Conservation (phyloP, 768 basidiomycete genomes). For the Hemileccinum impolitum region DNA sequence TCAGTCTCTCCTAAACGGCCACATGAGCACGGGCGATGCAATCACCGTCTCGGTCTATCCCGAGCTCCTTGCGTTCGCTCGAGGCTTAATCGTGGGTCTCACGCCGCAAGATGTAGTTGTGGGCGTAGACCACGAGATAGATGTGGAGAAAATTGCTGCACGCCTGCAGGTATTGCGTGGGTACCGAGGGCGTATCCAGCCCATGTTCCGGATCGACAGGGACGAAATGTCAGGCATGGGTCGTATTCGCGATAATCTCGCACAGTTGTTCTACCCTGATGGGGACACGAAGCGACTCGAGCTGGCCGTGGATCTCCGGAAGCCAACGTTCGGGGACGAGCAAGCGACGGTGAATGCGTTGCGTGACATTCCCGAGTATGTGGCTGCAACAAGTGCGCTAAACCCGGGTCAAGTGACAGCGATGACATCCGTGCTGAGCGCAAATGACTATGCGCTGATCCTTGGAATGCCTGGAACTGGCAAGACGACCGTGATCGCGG, state of each 20-base stretch:
- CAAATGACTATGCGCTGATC: constrained; percentile 87
- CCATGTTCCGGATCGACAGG: constrained; percentile 83
- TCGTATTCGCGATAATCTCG: constrained; percentile 86
- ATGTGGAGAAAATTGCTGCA: constrained; percentile 43
- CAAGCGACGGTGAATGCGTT: constrained; percentile 13
- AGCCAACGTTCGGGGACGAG: constrained; percentile 57
- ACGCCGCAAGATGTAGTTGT: constrained; percentile 60
- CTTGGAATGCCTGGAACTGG: constrained; percentile 99
- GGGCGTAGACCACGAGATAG: constrained; percentile 81
- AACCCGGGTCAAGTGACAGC: constrained; percentile 74
- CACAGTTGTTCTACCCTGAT: constrained; percentile 79
- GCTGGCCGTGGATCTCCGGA: constrained; percentile 77
- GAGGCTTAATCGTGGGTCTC: constrained; percentile 80
- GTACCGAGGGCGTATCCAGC: constrained; percentile 8
- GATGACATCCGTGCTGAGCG: constrained; percentile 67
- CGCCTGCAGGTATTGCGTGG: constrained; percentile 31
- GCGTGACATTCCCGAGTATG: constrained; percentile 28
- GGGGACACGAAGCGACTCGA: constrained; percentile 65
- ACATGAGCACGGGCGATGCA: constrained; percentile 77
- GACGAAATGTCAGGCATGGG: constrained; percentile 91
- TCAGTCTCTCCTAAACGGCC: constrained; percentile 62
- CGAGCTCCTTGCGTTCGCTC: constrained; percentile 73
- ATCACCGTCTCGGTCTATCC: constrained; percentile 88
- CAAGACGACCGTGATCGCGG: constrained; percentile 92
- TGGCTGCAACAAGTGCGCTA: constrained; percentile 39